A percentile compares a stretch with the other conserved stretches of the same genome.
phyloP scores from a whole-genome alignment of 352 stramenopile genomes.

The Saprolegnia diclina region DNA sequence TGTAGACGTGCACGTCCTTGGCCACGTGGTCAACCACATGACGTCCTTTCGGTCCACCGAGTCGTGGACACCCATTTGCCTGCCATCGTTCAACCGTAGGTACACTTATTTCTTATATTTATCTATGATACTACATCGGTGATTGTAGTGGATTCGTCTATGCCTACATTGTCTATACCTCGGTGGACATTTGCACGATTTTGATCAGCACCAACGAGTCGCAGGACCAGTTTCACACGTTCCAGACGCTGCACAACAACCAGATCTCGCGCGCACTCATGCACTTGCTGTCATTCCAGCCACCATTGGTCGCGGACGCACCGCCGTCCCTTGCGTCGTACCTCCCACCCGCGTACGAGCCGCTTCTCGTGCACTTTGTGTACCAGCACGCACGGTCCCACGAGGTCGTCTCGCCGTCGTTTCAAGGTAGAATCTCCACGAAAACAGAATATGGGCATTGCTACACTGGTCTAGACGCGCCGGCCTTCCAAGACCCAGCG shows the following conservation, averaged over 20 bases:
- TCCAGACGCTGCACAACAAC: slow-evolving; percentile 32
- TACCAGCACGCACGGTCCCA: not conserved
- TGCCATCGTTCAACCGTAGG: slow-evolving; percentile 49
- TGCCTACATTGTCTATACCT: slow-evolving; percentile 66
- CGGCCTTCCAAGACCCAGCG: not conserved
- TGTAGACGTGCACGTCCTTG: slow-evolving; percentile 55
- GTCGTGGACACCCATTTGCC: slow-evolving; percentile 67
- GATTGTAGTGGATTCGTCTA: slow-evolving; percentile 60
- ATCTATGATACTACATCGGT: no score
- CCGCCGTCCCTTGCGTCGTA: not conserved
- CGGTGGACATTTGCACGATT: slow-evolving; percentile 46
- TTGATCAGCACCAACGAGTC: slow-evolving; percentile 65
- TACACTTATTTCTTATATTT: no score
- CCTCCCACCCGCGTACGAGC: not conserved
- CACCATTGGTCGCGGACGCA: not conserved
- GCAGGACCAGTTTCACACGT: slow-evolving; percentile 59
- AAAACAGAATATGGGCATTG: no score
- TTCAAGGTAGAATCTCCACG: slow-evolving; percentile 5
- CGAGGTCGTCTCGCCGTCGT: not conserved
- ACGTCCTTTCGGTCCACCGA: slow-evolving; percentile 53
- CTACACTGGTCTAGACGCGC: not conserved
- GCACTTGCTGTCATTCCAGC: not conserved
- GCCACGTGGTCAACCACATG: slow-evolving; percentile 70
- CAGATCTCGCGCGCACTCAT: not conserved
- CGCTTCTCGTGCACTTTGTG: slow-evolving; percentile 1